Conservation (phyloP, 306 rosid genomes). For the Vigna mungo region DNA sequence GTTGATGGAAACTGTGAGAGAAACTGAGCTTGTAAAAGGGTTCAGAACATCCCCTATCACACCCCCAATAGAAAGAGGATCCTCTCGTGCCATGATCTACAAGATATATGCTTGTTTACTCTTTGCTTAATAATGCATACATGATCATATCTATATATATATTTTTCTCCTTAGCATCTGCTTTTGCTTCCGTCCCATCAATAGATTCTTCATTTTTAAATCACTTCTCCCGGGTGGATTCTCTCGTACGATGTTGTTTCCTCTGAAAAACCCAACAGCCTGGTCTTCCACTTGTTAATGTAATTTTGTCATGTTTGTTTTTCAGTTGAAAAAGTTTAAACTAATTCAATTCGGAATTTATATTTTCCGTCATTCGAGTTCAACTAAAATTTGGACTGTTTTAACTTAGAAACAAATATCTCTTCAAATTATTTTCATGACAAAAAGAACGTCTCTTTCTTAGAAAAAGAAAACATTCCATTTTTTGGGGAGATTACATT, state of each 20-base stretch:
- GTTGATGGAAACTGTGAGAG: conserved; percentile 26
- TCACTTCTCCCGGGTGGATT: background rate
- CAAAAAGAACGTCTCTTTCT: too few relatives aligned
- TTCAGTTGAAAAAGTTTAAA: too few relatives aligned
- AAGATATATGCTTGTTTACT: background rate
- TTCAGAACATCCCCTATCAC: conserved; percentile 53
- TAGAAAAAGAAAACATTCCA: too few relatives aligned
- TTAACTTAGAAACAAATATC: too few relatives aligned
- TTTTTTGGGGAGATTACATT: too few relatives aligned
- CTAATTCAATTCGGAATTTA: too few relatives aligned
- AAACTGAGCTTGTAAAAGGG: conserved; percentile 46
- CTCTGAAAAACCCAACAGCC: background rate
- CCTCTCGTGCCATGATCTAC: conserved; percentile 28
- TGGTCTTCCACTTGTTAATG: background rate
- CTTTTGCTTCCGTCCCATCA: conserved; percentile 43
- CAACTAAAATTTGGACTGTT: too few relatives aligned
- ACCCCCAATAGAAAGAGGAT: conserved; percentile 47
- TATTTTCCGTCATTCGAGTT: too few relatives aligned
- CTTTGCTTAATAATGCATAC: background rate
- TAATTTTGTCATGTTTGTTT: too few relatives aligned
- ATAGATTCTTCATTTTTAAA: background rate
- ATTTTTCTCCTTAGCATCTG: conserved; percentile 34
- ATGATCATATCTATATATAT: background rate
- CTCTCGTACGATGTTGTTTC: background rate
- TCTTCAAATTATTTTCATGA: too few relatives aligned